Conservation (phyloP, 2,329 filamentous ascomycete species). For the Fusarium anthophilum region DNA sequence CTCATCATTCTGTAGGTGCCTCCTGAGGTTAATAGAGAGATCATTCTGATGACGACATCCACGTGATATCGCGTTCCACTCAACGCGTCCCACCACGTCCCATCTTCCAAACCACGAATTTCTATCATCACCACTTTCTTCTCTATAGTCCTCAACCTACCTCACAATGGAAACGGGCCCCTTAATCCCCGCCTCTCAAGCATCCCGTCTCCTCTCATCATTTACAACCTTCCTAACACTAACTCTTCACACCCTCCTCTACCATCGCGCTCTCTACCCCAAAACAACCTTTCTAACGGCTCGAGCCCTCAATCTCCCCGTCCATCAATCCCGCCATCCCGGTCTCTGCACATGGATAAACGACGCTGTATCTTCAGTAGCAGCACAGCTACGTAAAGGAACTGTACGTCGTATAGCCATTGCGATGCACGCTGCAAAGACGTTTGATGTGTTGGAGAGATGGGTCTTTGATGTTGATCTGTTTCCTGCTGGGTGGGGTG, state of each 20-base stretch:
- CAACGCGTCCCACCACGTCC: constrained; percentile 32
- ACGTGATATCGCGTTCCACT: constrained; percentile 43
- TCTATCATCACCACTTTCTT: not conserved
- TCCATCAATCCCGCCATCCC: constrained; percentile 87
- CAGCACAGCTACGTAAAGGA: constrained; percentile 72
- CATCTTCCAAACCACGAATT: constrained; percentile 1
- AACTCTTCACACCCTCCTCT: constrained; percentile 86
- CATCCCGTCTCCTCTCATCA: constrained; percentile 65
- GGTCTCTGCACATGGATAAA: constrained; percentile 86
- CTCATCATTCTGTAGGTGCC: not conserved
- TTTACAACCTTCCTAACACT: constrained; percentile 85
- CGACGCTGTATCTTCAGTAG: constrained; percentile 79
- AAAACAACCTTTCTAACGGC: constrained; percentile 78
- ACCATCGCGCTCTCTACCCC: constrained; percentile 83
- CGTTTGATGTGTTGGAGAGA: constrained; percentile 62
- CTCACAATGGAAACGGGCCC: constrained; percentile 12
- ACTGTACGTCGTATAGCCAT: constrained; percentile 58
- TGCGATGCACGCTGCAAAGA: constrained; percentile 55
- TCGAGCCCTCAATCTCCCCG: constrained; percentile 83
- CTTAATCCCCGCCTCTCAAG: constrained; percentile 49
- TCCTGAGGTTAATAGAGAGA: not conserved
- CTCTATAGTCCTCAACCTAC: not conserved
- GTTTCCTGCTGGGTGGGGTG: constrained; percentile 55
- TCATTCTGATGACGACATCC: not conserved
- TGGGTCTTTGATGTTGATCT: constrained; percentile 68